Base-by-base conservation (phyloP, 176 grass and related monocot species). In the Rhipidocladum racemiflorum region DNA sequence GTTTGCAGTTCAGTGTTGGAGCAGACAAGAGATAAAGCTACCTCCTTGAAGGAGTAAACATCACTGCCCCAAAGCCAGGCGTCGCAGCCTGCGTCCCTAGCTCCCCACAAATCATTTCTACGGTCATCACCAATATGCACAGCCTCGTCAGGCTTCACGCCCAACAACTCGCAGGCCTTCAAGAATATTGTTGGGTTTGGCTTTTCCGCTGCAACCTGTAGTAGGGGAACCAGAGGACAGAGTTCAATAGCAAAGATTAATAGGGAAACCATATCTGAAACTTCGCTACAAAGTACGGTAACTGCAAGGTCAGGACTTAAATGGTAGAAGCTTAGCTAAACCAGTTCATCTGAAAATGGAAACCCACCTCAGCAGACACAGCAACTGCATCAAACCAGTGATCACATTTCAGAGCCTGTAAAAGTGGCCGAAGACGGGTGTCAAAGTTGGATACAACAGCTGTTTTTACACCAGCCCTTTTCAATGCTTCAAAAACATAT, bases 111-210 rank as follows among this genome's bases (percentile, higher is more conserved):
- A 64, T 99, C 93, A 28, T 96, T 99, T 80, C 96, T 89, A 29
- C 96, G 91, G 85, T 99, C 96, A 77, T 99, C 96, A 17, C 96
- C 96, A 32, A 99, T 86, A 75, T 96, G 96, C 73, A 99, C 96
- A 34, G 83, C 93, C 84, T 93, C 96, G 84, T 95, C 89, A 77
- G 93, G 91, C 78, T 95, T 88, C 67, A 99, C 89, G 16, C 78
- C 96, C 68, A 99, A 76, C 44, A 95, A 23, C 39, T 99, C 93
- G 2, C 93, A 95, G 7, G 96, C 96, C 83, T 95, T 95, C 71
- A 99, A 72, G 87, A 99, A 99, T 87, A 99, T 99, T 20, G 83
- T 99, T 56, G 96, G 96, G 64, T 99, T 99, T 65, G 96, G 96
- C 70, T 99, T 99, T 76, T 99, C 93, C 45, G 89, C 91, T 66